A percentile compares a stretch with the other conserved stretches of the same genome.
Conservation (phyloP, 208 protist species). For the Leishmania guyanensis region DNA sequence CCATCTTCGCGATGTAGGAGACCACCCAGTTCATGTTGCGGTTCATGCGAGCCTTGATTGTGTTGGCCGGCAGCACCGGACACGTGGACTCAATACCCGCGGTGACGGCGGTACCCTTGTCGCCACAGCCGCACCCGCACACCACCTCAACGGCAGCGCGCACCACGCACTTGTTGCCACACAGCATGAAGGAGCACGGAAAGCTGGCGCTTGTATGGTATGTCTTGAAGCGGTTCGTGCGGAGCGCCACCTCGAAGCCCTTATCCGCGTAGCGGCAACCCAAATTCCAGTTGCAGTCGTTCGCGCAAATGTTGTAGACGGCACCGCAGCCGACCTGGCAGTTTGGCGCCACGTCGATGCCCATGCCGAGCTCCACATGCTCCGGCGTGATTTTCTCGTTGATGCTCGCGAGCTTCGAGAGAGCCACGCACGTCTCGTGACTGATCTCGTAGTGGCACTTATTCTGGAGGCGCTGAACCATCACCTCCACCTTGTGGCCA, state of each 20-base stretch:
- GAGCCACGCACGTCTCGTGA: constrained; percentile 42
- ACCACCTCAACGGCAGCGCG: constrained; percentile 47
- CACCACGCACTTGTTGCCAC: constrained; percentile 37
- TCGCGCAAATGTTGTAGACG: constrained; percentile 49
- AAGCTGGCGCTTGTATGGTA: constrained; percentile 57
- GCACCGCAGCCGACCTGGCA: constrained; percentile 69
- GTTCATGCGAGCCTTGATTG: constrained; percentile 70
- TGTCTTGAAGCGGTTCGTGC: constrained; percentile 50
- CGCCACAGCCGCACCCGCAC: constrained; percentile 33
- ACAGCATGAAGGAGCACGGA: constrained; percentile 38
- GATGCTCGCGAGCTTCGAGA: constrained; percentile 47
- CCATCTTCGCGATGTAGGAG: constrained; percentile 65
- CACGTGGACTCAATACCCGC: constrained; percentile 59
- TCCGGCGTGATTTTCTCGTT: constrained; percentile 74
- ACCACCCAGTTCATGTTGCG: constrained; percentile 60
- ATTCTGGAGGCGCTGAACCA: constrained; percentile 38
- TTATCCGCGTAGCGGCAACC: constrained; percentile 55
- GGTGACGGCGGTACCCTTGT: constrained; percentile 33
- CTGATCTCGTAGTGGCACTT: constrained; percentile 54
- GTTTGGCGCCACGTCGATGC: constrained; percentile 50
- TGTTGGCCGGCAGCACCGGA: constrained; percentile 61
- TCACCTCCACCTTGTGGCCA: constrained; percentile 68
- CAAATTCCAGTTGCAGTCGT: constrained; percentile 68
- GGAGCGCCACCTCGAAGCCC: constrained; percentile 50
- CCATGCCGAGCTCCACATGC: constrained; percentile 60